Conservation (phyloP, 305 asterid genomes). For the Nicotiana rustica region DNA sequence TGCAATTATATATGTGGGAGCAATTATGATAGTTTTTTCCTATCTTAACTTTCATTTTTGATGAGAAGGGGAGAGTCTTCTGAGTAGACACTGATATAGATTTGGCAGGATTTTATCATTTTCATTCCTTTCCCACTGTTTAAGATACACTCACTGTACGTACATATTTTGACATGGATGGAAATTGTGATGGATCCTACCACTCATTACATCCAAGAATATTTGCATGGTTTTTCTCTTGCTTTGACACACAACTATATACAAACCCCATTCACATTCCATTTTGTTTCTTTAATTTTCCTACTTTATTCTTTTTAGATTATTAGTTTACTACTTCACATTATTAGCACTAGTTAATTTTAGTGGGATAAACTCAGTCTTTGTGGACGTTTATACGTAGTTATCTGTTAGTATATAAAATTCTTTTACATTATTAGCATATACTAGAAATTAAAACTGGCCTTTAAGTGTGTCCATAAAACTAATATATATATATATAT, state of each 20-base stretch:
- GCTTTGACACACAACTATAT: not conserved
- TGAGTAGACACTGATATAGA: not conserved
- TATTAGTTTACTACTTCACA: not conserved
- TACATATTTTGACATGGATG: slow-evolving; percentile 65
- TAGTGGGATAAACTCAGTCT: too few relatives aligned
- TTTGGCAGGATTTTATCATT: slow-evolving; percentile 43
- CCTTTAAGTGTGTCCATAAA: not conserved
- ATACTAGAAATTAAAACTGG: not conserved
- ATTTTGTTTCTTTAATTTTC: not conserved
- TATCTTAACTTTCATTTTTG: not conserved
- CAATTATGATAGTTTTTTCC: not conserved
- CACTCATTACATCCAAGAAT: slow-evolving; percentile 43
- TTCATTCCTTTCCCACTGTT: not conserved
- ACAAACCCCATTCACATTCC: not conserved
- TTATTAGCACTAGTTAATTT: not conserved
- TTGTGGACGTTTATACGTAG: too few relatives aligned
- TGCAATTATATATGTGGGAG: not conserved
- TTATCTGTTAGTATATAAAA: too few relatives aligned
- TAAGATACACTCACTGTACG: not conserved
- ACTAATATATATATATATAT: too few relatives aligned
- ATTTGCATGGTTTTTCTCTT: slow-evolving; percentile 22
- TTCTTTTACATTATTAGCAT: too few relatives aligned
- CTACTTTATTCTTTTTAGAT: not conserved
- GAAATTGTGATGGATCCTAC: slow-evolving; percentile 59
- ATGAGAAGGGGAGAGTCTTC: not conserved